A percentile compares a stretch with the other conserved stretches of the same genome.
phyloP scores from a whole-genome alignment of 257 asterid genomes.

The Petunia secreta region DNA sequence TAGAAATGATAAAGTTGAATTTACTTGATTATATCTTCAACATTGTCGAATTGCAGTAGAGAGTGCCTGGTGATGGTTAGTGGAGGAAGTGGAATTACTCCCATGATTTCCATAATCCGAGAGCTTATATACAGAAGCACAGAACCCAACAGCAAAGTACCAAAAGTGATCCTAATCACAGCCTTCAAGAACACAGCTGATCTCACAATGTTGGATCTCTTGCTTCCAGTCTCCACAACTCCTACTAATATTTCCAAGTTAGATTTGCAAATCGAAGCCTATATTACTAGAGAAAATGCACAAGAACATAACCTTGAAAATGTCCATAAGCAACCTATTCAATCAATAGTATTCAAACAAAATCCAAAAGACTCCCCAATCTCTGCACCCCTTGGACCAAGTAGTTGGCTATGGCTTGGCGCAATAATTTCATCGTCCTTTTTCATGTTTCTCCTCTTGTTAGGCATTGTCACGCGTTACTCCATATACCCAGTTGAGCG shows the following conservation, averaged over 20 bases:
- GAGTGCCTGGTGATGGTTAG: constrained; percentile 64
- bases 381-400: constrained; percentile 53
- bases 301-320: background rate
- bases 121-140: constrained; percentile 45
- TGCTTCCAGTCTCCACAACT: constrained; percentile 43
- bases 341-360: constrained; percentile 44
- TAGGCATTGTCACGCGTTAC: constrained; percentile 60
- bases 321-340: constrained; percentile 21
- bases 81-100: constrained; percentile 82
- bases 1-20: background rate
- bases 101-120: constrained; percentile 62
- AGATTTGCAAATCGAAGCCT: constrained; percentile 51
- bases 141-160: constrained; percentile 30
- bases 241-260: constrained; percentile 36
- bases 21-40: no score
- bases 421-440: constrained; percentile 57
- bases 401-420: constrained; percentile 73
- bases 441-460: constrained; percentile 45
- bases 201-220: constrained; percentile 50
- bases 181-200: constrained; percentile 58
- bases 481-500: constrained; percentile 52
- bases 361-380: constrained; percentile 41
- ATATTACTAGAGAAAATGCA: constrained; percentile 46
- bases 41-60: constrained; percentile 36
- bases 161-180: constrained; percentile 46